phyloP scores from a whole-genome alignment of 1,139 yeast genomes.

The Kodamaea ohmeri region DNA sequence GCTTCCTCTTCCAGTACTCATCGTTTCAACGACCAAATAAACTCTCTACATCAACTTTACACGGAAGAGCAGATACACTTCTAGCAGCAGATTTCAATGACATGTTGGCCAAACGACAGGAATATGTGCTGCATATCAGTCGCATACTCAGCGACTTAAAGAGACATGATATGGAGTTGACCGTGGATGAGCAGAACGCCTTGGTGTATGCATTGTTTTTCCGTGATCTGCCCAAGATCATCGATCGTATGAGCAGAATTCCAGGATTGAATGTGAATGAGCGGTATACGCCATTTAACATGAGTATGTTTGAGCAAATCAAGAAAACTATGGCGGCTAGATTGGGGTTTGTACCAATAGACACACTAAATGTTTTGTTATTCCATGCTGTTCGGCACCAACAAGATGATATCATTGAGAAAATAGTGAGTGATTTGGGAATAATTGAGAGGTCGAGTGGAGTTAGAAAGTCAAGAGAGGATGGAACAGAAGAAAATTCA shows the following conservation, averaged over 20 bases:
- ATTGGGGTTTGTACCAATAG: constrained; percentile 13
- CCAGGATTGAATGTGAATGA: constrained; percentile 2
- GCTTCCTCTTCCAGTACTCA: constrained; percentile 22
- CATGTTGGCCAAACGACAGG: constrained; percentile 20
- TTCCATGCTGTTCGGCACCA: constrained; percentile 29
- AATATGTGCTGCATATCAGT: constrained; percentile 22
- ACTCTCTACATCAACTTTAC: constrained; percentile 16
- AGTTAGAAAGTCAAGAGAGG: background rate
- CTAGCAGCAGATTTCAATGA: constrained; percentile 16
- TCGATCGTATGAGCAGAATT: constrained; percentile 11
- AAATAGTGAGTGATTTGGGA: constrained; percentile 11
- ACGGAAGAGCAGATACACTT: constrained; percentile 6
- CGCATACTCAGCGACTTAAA: constrained; percentile 29
- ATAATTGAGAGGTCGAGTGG: constrained; percentile 7
- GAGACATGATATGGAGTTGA: constrained; percentile 26
- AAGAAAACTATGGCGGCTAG: constrained; percentile 8
- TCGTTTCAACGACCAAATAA: constrained; percentile 24
- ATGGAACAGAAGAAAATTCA: background rate
- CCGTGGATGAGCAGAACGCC: constrained; percentile 29
- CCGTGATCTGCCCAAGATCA: constrained; percentile 22
- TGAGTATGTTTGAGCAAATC: constrained; percentile 20
- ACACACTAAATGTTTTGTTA: constrained; percentile 24
- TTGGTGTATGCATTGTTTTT: constrained; percentile 31
- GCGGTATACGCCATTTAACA: constrained; percentile 19
- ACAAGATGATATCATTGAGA: constrained; percentile 12